Evolutionary conservation across 2,329 filamentous ascomycete genomes (phyloP), one percentile per base, ranked within the genome.

Genomic region (Sodiomyces alkalinus): DNA sequence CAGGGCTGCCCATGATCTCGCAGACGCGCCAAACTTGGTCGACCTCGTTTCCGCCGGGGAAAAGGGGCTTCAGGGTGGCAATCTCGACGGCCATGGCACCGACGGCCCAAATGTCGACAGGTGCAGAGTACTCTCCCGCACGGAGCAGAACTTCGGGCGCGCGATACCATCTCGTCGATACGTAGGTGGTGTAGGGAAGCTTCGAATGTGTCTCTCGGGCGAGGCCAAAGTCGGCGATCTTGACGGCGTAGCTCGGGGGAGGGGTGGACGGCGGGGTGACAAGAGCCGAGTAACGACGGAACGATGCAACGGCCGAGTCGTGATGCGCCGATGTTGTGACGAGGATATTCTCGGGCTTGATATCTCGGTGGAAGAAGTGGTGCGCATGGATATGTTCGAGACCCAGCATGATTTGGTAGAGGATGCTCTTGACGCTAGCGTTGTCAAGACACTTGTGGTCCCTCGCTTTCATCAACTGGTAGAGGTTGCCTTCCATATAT

Each of bases 11-110:
- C 90, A 98, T 98, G 33, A 98, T 93, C 52, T 98, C 90, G 49
- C 90, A 98, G 0, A 98, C 82, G 41, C 90, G 77, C 90, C 90
- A 98, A 2, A 98, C 90, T 53, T 98, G 90, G 43, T 98, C 90
- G 2, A 98, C 90, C 58, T 98, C 90, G 49, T 98, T 98, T 46
- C 85, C 83, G 42, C 90, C 90, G 8, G 90, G 90, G 62, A 98
- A 98, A 8, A 98, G 62, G 12, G 90, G 90, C 60, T 96, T 98
- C 33, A 98, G 52, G 0, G 90, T 98, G 16, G 90, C 90, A 37
- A 98, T 80, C 51, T 98, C 90, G 8, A 98, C 90, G 6, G 90
- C 90, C 90, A 98, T 98, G 13, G 90, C 90, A 44, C 90, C 90
- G 22, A 98, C 74, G 2, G 90, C 90, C 90, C 90, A 98, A 43